Evolutionary conservation across 805 yeast species (phyloP), one percentile per base, ranked within the genome.

Genomic region (Phaffomyces antillensis): DNA sequence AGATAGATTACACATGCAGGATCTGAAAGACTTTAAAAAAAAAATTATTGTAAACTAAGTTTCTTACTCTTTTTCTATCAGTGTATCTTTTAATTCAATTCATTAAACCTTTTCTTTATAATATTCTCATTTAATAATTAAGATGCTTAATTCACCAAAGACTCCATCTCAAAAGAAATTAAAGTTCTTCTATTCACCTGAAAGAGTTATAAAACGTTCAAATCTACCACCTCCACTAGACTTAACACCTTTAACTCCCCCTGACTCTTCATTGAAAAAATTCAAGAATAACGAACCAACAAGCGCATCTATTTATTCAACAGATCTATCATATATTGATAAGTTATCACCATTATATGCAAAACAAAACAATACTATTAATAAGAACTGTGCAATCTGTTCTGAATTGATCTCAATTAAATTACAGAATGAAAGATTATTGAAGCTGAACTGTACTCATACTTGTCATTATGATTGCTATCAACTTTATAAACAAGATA

Each of bases 401-500:
- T 64, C 65, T 13, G 79, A 75, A 46, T 59, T 66, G 5, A 52
- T 75, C 34, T 56, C 62, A 3, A 61, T 60, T 38, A 59, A 64
- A 13, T 63, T 74, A 33, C 53, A 55, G 9, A 76, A 74, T 12
- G 80, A 76, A 57, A 66, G 62, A 31, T 49, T 68, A 1, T 45
- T 75, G 4, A 70, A 67, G 31, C 48, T 74, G 37, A 50, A 64
- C 1, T 73, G 79, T 55, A 59, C 64, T 7, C 79, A 75, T 52
- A 61, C 62, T 35, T 58, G 70, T 26, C 81, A 76, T 53, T 62
- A 63, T 43, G 63, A 69, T 43, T 76, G 81, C 48, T 69, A 63
- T 30, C 47, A 62, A 4, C 59, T 67, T 8, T 44, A 34, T 23
- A n/a, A 37, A 13, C 39, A 40, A 20, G 30, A 43, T 28, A 41